Evolutionary conservation across 371 early-diverging fungal species (phyloP).

Genomic region (Mortierella sp.): DNA sequence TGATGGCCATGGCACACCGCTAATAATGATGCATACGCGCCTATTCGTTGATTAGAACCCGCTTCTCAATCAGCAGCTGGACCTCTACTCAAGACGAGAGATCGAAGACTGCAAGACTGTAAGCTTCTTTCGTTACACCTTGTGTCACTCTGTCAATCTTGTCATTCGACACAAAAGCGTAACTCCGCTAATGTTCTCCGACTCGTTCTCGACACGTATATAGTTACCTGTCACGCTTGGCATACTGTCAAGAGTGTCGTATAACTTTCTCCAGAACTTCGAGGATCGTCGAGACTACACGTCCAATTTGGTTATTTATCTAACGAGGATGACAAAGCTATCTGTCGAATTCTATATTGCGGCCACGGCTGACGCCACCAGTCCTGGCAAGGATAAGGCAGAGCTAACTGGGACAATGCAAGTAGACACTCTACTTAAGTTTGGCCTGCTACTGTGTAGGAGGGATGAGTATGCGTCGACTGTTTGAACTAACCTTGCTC

Average conservation of each 20-base stretch:
- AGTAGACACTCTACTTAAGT: no score
- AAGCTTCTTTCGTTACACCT: background rate
- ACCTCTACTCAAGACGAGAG: constrained; percentile 20
- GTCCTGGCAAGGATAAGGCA: constrained; percentile 32
- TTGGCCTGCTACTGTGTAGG: no score
- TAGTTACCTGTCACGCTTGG: constrained; percentile 49
- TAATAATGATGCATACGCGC: no score
- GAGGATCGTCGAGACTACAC: constrained; percentile 39
- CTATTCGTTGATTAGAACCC: constrained; percentile 20
- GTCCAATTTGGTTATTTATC: constrained; percentile 29
- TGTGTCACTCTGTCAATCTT: no score
- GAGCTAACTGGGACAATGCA: constrained; percentile 47
- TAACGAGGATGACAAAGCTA: constrained; percentile 37
- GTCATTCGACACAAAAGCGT: background rate
- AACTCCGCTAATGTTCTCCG: no score
- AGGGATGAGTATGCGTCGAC: no score
- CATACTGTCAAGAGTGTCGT: constrained; percentile 34
- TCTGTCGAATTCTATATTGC: constrained; percentile 35
- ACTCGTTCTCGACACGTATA: background rate
- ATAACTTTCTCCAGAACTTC: constrained; percentile 44
- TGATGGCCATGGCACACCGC: no score
- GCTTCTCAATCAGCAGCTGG: constrained; percentile 34
- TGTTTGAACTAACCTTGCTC: background rate
- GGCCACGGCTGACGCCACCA: constrained; percentile 15
- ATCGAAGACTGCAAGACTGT: constrained; percentile 49